Evolutionary conservation across 768 basidiomycete species (phyloP), one percentile per base, ranked within the genome.

Genomic region (Rhodotorula toruloides): DNA sequence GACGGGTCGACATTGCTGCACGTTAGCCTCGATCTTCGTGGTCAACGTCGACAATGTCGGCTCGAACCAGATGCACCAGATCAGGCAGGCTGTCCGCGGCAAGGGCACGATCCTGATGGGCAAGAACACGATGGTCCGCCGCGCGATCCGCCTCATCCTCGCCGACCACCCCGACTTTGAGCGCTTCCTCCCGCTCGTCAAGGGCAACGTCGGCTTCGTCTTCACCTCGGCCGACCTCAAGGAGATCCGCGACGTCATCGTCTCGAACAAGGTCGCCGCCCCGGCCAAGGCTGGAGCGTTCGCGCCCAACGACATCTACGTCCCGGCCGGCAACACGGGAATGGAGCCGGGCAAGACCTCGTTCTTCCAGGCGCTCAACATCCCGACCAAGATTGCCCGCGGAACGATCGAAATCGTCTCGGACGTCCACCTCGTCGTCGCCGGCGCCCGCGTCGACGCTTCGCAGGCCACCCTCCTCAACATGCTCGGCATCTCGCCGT

Each of bases 331-430:
- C 67, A 98, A 98, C 87, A 99, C 96, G 61, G 93, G 93, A 80
- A 99, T 99, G 96, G 96, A 98, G 80, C 96, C 96, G 75, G 96
- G 94, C 77, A 99, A 99, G 85, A 99, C 96, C 68, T 96, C 96
- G 75, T 99, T 98, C 91, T 99, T 99, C 91, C 96, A 99, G 84
- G 96, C 96, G 63, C 87, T 99, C 77, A 87, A 89, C 82, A 93
- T 99, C 80, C 94, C 96, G 53, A 99, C 96, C 79, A 99, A 99
- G 86, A 98, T 99, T 73, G 93, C 96, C 57, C 89, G 96, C 86
- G 96, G 96, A 84, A 98, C 96, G 61, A 98, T 99, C 75, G 96
- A 99, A 90, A 99, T 98, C 78, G 90, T 96, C 67, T 84, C 87
- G 72, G 93, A 98, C 77, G 87, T 98, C 77, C 87, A 93, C 81